Base-by-base conservation (phyloP, 352 stramenopile genomes). In the Blastocystis sp. region DNA sequence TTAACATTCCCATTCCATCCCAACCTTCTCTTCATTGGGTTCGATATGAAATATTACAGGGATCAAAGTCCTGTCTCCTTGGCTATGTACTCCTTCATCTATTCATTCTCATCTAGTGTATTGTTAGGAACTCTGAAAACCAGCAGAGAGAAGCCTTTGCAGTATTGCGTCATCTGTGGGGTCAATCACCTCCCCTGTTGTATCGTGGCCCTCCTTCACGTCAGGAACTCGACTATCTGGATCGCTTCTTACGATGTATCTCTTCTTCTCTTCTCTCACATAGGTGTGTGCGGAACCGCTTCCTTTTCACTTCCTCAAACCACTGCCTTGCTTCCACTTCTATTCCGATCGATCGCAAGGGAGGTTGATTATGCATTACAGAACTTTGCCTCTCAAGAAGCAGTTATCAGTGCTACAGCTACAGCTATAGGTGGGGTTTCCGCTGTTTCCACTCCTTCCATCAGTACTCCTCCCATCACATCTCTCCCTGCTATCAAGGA, bases 21-120 rank as follows among this genome's bases (percentile, higher is more conserved):
- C 42, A 84, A 24, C 73, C 73, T n/a, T 30, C 73, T 5, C 27
- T 84, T 15, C 58, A 84, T 22, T 84, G 73, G 73, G 73, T 84
- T 54, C 73, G 73, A 37, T 84, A 66, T 40, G 48, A 84, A 53
- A 19, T 84, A 1, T 44, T 84, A 19, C 73, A 84, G 17, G 73
- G 53, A 42, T 54, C 48, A 42, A 24, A 15, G 4, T 13, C n/a
- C 33, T 84, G 73, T 44, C 17, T 84, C 53, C 7, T 84, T 35
- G 73, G 73, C 53, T 84, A 84, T 48, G 73, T 84, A 33, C 30
- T 17, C 6, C 6, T 68, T 24, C 30, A 30, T n/a, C 1, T 37
- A n/a, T 30, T 44, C 15, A 35, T 66, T 64, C 59, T 24, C 66
- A 48, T 22, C 24, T 84, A 84, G 73, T 84, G 73, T 42, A 84